Conservation (phyloP, 345 rosid species). For the Gossypium longicalyx region DNA sequence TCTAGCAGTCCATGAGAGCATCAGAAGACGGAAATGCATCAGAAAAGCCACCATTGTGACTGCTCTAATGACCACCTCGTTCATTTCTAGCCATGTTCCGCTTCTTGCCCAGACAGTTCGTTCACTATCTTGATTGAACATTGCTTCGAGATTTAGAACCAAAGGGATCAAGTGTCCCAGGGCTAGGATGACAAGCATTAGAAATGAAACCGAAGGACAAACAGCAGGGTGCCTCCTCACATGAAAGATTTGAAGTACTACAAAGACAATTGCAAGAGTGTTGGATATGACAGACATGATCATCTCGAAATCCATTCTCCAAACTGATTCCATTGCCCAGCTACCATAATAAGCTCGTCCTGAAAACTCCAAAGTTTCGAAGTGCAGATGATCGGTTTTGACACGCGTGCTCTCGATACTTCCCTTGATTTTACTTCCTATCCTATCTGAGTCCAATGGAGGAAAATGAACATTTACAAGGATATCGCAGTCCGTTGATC, state of each 20-base stretch:
- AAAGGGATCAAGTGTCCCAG: slow-evolving; percentile 40
- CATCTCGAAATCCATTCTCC: slow-evolving; percentile 54
- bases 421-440: slow-evolving; percentile 27
- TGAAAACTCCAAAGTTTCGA: slow-evolving; percentile 21
- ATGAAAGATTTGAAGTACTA: slow-evolving; percentile 37
- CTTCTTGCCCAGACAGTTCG: slow-evolving; percentile 24
- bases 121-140: slow-evolving; percentile 19
- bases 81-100: slow-evolving; percentile 32
- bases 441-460: slow-evolving; percentile 27
- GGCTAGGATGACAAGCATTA: slow-evolving; percentile 45
- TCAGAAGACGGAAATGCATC: slow-evolving; percentile 41
- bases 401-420: slow-evolving; percentile 37
- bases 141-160: slow-evolving; percentile 40
- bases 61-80: slow-evolving; percentile 42
- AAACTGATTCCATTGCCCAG: slow-evolving; percentile 21
- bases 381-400: slow-evolving; percentile 33
- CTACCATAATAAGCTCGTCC: slow-evolving; percentile 16
- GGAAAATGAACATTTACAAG: slow-evolving; percentile 35
- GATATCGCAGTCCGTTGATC: slow-evolving; percentile 39
- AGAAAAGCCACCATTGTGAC: slow-evolving; percentile 48
- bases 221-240: slow-evolving; percentile 33
- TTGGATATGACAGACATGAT: slow-evolving; percentile 37
- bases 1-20: slow-evolving; percentile 30
- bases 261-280: slow-evolving; percentile 40
- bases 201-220: slow-evolving; percentile 37